These are phyloP conservation scores for Auricularia auricula-judae DNA, from an alignment of 768 basidiomycete genomes.

Conservation along the genomic window DNA sequence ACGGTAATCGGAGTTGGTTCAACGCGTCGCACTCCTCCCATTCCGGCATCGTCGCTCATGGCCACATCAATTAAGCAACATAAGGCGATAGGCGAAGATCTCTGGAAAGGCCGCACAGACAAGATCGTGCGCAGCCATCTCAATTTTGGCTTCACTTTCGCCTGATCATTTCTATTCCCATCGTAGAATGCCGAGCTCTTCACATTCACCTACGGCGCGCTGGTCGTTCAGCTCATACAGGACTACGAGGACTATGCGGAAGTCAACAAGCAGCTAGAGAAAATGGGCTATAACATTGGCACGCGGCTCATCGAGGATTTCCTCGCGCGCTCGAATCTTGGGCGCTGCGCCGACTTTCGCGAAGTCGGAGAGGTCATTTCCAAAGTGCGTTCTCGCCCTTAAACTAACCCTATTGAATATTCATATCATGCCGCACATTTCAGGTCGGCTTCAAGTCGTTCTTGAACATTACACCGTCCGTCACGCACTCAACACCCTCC, in stretches of 20 bases:
- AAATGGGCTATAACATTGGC: conserved; percentile 99
- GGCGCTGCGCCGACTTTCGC: conserved; percentile 85
- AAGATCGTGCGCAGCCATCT: conserved; percentile 62
- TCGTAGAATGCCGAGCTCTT: conserved; percentile 92
- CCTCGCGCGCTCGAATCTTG: conserved; percentile 81
- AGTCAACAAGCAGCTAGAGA: conserved; percentile 93
- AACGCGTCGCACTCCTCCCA: too few relatives aligned
- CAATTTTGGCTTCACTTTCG: conserved; percentile 6
- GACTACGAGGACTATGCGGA: conserved; percentile 97
- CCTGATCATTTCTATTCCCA: not conserved
- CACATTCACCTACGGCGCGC: conserved; percentile 90
- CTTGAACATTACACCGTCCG: conserved; percentile 78
- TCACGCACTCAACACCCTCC: conserved; percentile 33
- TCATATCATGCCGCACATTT: not conserved
- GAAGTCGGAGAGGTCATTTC: conserved; percentile 94
- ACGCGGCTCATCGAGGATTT: conserved; percentile 95
- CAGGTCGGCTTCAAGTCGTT: conserved; percentile 98
- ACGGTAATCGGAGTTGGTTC: too few relatives aligned
- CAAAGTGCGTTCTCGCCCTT: conserved; percentile 45
- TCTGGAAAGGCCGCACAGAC: conserved; percentile 90
- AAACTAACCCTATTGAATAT: not conserved
- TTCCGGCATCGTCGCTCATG: not conserved
- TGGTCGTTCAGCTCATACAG: conserved; percentile 96
- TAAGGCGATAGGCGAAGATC: conserved; percentile 84
- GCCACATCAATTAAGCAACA: conserved; percentile 46